phyloP scores from a whole-genome alignment of 148 eudicot genomes.

The Rhododendron simsii region DNA sequence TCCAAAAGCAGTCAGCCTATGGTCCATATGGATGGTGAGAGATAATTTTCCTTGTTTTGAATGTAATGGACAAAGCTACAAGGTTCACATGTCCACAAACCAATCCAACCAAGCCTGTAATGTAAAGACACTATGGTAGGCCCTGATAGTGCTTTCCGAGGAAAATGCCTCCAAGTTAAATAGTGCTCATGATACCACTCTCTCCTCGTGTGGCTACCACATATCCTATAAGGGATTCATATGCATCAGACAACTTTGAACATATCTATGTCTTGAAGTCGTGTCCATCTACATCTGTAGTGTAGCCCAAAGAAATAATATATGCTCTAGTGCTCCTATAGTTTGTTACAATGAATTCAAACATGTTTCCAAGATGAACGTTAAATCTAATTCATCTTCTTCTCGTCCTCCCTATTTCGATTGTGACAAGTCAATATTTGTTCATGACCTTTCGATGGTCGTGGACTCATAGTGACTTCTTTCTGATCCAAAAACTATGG shows the following conservation, averaged over 20 bases:
- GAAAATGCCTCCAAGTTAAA: conserved; percentile 1
- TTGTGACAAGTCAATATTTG: neutral
- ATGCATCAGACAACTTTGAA: neutral
- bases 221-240: neutral
- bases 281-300: neutral
- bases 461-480: neutral
- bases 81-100: neutral
- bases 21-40: neutral
- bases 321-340: neutral
- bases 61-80: neutral
- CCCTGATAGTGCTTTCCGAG: neutral
- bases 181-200: neutral
- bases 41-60: neutral
- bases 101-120: neutral
- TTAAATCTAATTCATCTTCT: neutral
- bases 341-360: neutral
- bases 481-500: neutral
- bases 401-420: neutral
- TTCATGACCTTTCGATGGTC: neutral
- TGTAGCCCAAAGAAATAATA: neutral
- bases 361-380: neutral
- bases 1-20: neutral
- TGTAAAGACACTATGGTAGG: neutral
- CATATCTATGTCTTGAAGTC: neutral
- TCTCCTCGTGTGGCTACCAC: neutral